Evolutionary conservation across 1,139 yeast genomes (phyloP).

Genomic region (Magnusiomyces sp.): DNA sequence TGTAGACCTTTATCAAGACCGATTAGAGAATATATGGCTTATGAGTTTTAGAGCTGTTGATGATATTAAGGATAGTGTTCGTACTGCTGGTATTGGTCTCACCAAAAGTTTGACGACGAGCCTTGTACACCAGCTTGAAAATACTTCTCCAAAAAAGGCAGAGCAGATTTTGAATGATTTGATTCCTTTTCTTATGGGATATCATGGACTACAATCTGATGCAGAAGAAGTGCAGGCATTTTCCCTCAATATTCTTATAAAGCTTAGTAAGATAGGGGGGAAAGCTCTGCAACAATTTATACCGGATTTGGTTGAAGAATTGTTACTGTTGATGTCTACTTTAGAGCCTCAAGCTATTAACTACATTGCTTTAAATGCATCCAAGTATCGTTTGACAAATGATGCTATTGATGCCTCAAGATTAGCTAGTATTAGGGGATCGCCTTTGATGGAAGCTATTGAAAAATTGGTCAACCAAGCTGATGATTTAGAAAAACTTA

Average conservation of each 20-base stretch:
- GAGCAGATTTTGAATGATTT: constrained; percentile 48
- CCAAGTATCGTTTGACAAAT: constrained; percentile 66
- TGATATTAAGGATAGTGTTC: constrained; percentile 89
- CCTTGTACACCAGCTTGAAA: constrained; percentile 43
- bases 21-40: constrained; percentile 67
- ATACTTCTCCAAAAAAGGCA: constrained; percentile 38
- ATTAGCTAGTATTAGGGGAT: constrained; percentile 60
- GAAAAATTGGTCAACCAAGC: constrained; percentile 53
- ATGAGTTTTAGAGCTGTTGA: constrained; percentile 87
- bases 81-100: constrained; percentile 67
- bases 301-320: constrained; percentile 59
- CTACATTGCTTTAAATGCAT: constrained; percentile 80
- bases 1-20: constrained; percentile 43
- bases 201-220: constrained; percentile 71
- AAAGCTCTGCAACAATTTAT: constrained; percentile 57
- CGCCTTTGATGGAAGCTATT: constrained; percentile 86
- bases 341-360: constrained; percentile 88
- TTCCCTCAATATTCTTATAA: constrained; percentile 64
- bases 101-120: constrained; percentile 60
- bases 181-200: constrained; percentile 74
- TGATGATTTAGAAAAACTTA: constrained; percentile 41
- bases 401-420: constrained; percentile 73
- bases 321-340: constrained; percentile 68
- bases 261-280: constrained; percentile 57
- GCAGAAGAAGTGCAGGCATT: constrained; percentile 78